Conservation (phyloP, 108 stramenopile species). For the Cylindrotheca fusiformis region DNA sequence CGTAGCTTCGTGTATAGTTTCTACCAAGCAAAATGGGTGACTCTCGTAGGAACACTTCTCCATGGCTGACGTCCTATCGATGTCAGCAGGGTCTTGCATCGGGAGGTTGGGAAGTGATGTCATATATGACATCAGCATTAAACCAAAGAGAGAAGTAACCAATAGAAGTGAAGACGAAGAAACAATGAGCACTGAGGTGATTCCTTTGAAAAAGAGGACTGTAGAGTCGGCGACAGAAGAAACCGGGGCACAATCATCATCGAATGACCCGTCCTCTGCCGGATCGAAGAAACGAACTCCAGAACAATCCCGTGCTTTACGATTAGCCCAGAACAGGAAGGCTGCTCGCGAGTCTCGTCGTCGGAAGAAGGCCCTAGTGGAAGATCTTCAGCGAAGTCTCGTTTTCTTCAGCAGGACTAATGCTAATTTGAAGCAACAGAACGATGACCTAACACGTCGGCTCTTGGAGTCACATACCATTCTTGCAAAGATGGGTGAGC, state of each 20-base stretch:
- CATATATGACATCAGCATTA: too few species aligned
- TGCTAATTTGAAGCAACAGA: slow-evolving; percentile 36
- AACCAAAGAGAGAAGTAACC: too few species aligned
- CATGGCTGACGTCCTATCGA: too few species aligned
- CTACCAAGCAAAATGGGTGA: too few species aligned
- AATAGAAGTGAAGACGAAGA: too few species aligned
- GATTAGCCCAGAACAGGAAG: slow-evolving; percentile 70
- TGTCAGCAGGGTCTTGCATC: too few species aligned
- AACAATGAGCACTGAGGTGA: neutral
- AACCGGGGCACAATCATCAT: neutral
- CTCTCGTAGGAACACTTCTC: too few species aligned
- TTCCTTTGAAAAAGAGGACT: neutral
- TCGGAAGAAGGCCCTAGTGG: slow-evolving; percentile 59
- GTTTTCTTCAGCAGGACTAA: slow-evolving; percentile 55
- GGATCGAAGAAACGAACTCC: neutral
- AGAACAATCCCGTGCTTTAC: slow-evolving; percentile 29
- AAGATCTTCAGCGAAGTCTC: slow-evolving; percentile 60
- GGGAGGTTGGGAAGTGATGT: too few species aligned
- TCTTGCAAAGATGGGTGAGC: slow-evolving; percentile 18
- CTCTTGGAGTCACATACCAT: slow-evolving; percentile 37
- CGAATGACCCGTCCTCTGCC: neutral
- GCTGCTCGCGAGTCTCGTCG: slow-evolving; percentile 55
- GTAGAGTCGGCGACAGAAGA: neutral
- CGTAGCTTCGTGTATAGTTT: too few species aligned
- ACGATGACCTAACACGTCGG: slow-evolving; percentile 40